Base-by-base conservation (phyloP, 2,329 filamentous ascomycete genomes). In the Nakataea oryzae region DNA sequence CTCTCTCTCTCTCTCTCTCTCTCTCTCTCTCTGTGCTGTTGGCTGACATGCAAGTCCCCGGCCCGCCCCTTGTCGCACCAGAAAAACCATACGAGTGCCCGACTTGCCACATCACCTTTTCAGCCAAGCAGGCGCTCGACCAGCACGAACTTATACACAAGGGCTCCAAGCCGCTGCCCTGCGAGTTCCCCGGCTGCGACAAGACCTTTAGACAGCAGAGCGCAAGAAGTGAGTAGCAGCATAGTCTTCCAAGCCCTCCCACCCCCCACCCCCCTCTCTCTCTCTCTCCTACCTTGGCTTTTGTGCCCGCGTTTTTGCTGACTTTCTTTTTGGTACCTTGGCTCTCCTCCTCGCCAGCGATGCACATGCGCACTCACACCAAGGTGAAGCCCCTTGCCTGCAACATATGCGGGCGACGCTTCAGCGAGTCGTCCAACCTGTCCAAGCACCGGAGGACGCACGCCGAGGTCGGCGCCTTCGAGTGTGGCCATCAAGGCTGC, bases 81-180 rank as follows among this genome's bases (percentile, higher is more conserved):
- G 85, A 79, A 68, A 87, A 87, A 71, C 82, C 84, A 8, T 84
- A 81, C 62, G 74, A 76, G 57, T 88, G 85, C 65, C 69, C 75
- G 2, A 74, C 77, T 26, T 90, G 87, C 67, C 75, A 78, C 12
- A 75, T 82, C 63, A 75, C 76, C 3, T 85, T 89, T 67, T 88
- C 86, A 0, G 86, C 86, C 2, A 83, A 86, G 66, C 86, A 89
- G 70, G 84, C 87, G 1, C 78, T 89, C 8, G 81, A 84, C 55
- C 86, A 89, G 69, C 87, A 90, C 67, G 78, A 83, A 69, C 81
- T 86, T 24, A 87, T 83, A 2, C 87, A 90, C 68, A 86, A 85
- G 0, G 84, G 85, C 54, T 81, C 84, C 64, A 86, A 83, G 65
- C 86, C 86, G 29, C 86, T 84, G 73, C 74, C 78, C 54, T 90